phyloP scores from a whole-genome alignment of 345 rosid species.

The Combretum micranthum region DNA sequence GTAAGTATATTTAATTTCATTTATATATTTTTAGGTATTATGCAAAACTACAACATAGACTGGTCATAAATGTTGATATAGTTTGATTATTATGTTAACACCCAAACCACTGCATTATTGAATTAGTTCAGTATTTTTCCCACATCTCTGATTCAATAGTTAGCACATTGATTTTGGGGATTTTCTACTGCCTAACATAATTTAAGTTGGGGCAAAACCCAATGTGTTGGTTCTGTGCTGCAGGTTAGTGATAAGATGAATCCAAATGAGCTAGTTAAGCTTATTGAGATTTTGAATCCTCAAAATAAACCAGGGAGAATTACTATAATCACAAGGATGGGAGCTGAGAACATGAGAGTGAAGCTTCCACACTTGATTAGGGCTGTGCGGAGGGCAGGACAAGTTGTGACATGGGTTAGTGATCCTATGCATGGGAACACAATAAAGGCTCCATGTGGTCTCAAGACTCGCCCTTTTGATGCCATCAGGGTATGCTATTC shows the following conservation, averaged over 20 bases:
- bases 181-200: background rate
- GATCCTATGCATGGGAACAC: constrained; percentile 99
- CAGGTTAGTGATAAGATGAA: constrained; percentile 96
- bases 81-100: too few relatives aligned
- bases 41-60: too few relatives aligned
- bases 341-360: constrained; percentile 95
- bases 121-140: background rate
- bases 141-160: background rate
- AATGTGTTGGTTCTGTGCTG: constrained; percentile 4
- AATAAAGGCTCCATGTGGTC: constrained; percentile 94
- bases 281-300: constrained; percentile 79
- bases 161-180: background rate
- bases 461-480: constrained; percentile 92
- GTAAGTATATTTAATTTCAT: too few relatives aligned
- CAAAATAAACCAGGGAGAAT: constrained; percentile 85
- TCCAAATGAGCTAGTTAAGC: constrained; percentile 78
- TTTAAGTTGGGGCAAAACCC: constrained; percentile 3
- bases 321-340: constrained; percentile 81
- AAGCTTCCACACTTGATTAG: constrained; percentile 84
- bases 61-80: too few relatives aligned
- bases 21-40: too few relatives aligned
- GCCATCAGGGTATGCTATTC: constrained; percentile 53
- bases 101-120: too few relatives aligned
- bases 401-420: constrained; percentile 88
- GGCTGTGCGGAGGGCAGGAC: constrained; percentile 75